These are phyloP conservation scores for Lophiotrema nucula DNA, from an alignment of 495 filamentous ascomycete genomes.

Conservation along the genomic window DNA sequence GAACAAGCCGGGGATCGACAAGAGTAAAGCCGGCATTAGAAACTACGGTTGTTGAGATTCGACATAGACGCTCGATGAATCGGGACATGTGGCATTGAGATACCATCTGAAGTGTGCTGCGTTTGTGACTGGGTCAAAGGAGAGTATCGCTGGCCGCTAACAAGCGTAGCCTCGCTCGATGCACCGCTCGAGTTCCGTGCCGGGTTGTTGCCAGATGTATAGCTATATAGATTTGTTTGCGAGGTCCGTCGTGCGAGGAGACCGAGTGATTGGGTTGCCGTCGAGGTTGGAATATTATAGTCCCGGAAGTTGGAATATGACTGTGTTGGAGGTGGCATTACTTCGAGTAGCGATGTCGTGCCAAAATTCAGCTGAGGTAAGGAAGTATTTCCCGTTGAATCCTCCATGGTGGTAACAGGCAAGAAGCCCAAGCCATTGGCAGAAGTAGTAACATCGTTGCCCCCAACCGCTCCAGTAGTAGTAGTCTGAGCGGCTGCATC, in stretches of 20 bases:
- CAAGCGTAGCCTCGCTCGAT: constrained; percentile 18
- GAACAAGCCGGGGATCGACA: no score
- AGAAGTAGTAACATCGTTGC: no score
- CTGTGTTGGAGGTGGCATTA: constrained; percentile 12
- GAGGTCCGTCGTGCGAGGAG: constrained; percentile 11
- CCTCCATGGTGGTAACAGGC: background rate
- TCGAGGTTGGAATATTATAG: constrained; percentile 15
- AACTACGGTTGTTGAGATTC: no score
- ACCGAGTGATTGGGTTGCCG: constrained; percentile 13
- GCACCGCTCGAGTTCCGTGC: constrained; percentile 9
- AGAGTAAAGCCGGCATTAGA: no score
- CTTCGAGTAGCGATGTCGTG: constrained; percentile 10
- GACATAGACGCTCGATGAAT: no score
- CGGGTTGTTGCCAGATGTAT: constrained; percentile 13
- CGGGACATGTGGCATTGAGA: no score
- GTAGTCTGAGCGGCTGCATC: background rate
- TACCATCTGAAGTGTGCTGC: no score
- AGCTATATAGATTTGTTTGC: constrained; percentile 27
- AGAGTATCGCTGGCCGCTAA: constrained; percentile 30
- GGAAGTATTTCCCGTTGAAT: background rate
- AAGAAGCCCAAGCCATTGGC: constrained; percentile 3
- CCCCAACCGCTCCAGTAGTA: no score
- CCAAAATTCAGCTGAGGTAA: constrained; percentile 17
- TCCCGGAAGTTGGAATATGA: constrained; percentile 29
- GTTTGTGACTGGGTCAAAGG: constrained; percentile 30